A percentile compares a stretch with the other conserved stretches of the same genome.
Evolutionary conservation across 2,329 filamentous ascomycete genomes (phyloP).

Genomic region (Aquanectria penicillioides): DNA sequence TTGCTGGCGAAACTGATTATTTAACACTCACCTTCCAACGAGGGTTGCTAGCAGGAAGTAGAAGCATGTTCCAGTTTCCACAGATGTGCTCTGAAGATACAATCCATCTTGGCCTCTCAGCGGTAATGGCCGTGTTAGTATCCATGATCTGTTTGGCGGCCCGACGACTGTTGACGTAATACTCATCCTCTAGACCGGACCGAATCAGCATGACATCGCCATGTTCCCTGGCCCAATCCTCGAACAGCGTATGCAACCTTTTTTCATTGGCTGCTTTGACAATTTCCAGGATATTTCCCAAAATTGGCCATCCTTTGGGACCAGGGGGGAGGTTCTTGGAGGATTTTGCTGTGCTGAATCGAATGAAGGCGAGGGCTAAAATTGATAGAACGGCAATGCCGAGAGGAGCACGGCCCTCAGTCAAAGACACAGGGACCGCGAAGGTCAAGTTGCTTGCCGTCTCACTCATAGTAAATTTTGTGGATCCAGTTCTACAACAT

Average conservation of each 20-base stretch:
- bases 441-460: too few relatives aligned
- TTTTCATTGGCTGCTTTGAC: background rate
- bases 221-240: constrained; percentile 3
- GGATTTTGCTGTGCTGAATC: background rate
- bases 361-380: too few relatives aligned
- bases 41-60: background rate
- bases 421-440: too few relatives aligned
- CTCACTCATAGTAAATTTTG: too few relatives aligned
- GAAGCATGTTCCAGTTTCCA: constrained; percentile 6
- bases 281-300: constrained; percentile 5
- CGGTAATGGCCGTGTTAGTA: background rate
- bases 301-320: constrained; percentile 2
- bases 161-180: constrained; percentile 4
- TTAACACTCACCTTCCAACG: constrained; percentile 8
- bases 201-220: constrained; percentile 10
- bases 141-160: constrained; percentile 12
- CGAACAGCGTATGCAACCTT: background rate
- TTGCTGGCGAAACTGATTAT: background rate
- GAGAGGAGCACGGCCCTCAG: too few relatives aligned
- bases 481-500: too few relatives aligned
- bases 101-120: constrained; percentile 14
- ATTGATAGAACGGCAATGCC: too few relatives aligned
- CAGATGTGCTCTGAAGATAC: constrained; percentile 10
- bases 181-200: background rate
- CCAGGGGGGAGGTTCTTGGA: constrained; percentile 10